These are phyloP conservation scores for Platanthera zijinensis DNA, from an alignment of 106 monocot genomes.

Conservation along the genomic window DNA sequence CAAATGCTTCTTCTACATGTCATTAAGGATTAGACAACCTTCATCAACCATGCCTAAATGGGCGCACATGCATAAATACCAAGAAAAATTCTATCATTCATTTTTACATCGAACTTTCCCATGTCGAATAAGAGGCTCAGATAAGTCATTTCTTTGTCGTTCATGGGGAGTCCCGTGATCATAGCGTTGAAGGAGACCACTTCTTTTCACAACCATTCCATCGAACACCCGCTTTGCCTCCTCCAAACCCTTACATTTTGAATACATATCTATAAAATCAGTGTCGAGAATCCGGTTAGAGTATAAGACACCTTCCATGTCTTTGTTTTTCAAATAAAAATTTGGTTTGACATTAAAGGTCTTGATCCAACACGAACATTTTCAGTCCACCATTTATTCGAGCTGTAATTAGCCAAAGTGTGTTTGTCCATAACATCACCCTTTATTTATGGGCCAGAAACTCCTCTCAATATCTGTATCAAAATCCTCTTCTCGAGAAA, in stretches of 20 bases:
- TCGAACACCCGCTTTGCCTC: conserved; percentile 43
- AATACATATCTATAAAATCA: conserved; percentile 72
- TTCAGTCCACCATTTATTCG: too few species aligned
- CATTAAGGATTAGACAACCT: conserved; percentile 19
- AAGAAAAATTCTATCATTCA: conserved; percentile 27
- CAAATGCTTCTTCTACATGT: conserved; percentile 15
- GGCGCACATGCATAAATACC: conserved; percentile 25
- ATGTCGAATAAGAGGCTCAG: conserved; percentile 33
- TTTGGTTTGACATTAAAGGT: too few species aligned
- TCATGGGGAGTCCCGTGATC: conserved; percentile 47
- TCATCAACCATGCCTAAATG: conserved; percentile 31
- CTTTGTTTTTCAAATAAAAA: conserved; percentile 8
- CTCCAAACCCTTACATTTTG: conserved; percentile 50
- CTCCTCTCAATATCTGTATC: too few species aligned
- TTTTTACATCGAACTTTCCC: conserved; percentile 15
- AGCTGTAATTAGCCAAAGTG: too few species aligned
- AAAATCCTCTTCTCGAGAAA: too few species aligned
- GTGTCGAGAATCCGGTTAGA: conserved; percentile 37
- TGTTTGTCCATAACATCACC: too few species aligned
- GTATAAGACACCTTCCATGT: conserved; percentile 5
- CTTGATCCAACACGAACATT: too few species aligned
- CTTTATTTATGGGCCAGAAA: too few species aligned
- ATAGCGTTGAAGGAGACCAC: conserved; percentile 62
- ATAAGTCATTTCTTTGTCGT: conserved; percentile 34
- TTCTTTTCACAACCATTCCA: conserved; percentile 35